Evolutionary conservation across 257 asterid genomes (phyloP).

Genomic region (Jacaranda mimosifolia): DNA sequence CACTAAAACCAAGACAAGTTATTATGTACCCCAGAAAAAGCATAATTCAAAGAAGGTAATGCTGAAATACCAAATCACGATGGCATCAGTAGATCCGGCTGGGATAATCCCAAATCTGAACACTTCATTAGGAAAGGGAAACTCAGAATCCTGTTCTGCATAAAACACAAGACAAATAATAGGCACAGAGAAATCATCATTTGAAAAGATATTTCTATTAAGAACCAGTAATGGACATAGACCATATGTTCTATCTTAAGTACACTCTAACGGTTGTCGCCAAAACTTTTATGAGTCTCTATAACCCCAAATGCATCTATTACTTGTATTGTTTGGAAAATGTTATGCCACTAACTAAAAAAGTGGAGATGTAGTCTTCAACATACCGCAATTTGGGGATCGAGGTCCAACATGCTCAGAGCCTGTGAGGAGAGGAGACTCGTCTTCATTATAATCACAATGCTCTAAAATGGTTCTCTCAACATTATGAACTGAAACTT

Average conservation of each 20-base stretch:
- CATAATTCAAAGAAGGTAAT: constrained; percentile 29
- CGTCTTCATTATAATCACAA: constrained; percentile 58
- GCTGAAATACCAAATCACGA: constrained; percentile 77
- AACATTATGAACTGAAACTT: constrained; percentile 46
- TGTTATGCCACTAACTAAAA: background rate
- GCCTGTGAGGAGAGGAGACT: constrained; percentile 71
- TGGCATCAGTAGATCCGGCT: constrained; percentile 99
- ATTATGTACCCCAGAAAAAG: background rate
- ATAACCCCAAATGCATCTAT: constrained; percentile 42
- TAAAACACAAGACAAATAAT: constrained; percentile 37
- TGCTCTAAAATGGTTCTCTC: constrained; percentile 51
- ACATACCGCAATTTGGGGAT: constrained; percentile 62
- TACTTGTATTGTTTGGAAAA: constrained; percentile 36
- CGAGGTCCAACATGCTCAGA: constrained; percentile 49
- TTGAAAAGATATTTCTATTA: background rate
- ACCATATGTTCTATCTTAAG: background rate
- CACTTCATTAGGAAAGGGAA: constrained; percentile 69
- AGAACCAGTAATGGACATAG: constrained; percentile 17
- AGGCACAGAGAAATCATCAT: constrained; percentile 30
- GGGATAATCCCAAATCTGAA: constrained; percentile 97
- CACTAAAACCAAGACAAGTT: background rate
- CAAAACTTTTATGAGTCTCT: constrained; percentile 45
- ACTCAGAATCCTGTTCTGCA: constrained; percentile 67
- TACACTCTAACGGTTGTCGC: constrained; percentile 38
- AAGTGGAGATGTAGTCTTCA: constrained; percentile 25